These are phyloP conservation scores for Casuarina cunninghamiana DNA, from an alignment of 306 rosid species.

Conservation along the genomic window DNA sequence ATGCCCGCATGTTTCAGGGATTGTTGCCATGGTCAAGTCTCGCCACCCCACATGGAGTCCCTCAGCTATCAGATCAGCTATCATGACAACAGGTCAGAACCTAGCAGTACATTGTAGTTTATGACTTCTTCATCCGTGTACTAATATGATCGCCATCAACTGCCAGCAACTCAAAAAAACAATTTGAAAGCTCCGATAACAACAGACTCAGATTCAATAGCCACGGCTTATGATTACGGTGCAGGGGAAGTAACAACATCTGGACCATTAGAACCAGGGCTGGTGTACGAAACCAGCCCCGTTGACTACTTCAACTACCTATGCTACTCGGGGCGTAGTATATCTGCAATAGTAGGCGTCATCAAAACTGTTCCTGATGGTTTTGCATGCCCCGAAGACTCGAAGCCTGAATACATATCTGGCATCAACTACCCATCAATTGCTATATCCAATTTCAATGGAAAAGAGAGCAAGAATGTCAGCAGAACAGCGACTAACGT, in stretches of 20 bases:
- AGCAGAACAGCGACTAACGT: constrained; percentile 71
- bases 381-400: constrained; percentile 58
- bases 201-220: constrained; percentile 44
- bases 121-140: neutral
- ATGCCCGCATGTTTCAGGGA: constrained; percentile 84
- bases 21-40: constrained; percentile 55
- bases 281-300: constrained; percentile 69
- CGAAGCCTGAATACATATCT: constrained; percentile 47
- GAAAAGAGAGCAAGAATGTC: constrained; percentile 34
- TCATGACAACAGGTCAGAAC: constrained; percentile 77
- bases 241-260: constrained; percentile 65
- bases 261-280: constrained; percentile 63
- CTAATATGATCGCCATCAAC: constrained; percentile 3
- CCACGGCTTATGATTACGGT: constrained; percentile 80
- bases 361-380: constrained; percentile 38
- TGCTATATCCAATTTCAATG: constrained; percentile 52
- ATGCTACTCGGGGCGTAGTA: constrained; percentile 48
- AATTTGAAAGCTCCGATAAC: constrained; percentile 55
- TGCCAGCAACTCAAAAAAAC: constrained; percentile 63
- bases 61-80: constrained; percentile 81
- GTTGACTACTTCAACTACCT: constrained; percentile 67
- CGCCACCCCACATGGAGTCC: constrained; percentile 63
- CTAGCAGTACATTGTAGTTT: neutral
- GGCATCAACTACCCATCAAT: constrained; percentile 86
- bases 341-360: constrained; percentile 41